Evolutionary conservation across 2,329 filamentous ascomycete genomes (phyloP).

Genomic region (Cryoendolithus antarcticus): DNA sequence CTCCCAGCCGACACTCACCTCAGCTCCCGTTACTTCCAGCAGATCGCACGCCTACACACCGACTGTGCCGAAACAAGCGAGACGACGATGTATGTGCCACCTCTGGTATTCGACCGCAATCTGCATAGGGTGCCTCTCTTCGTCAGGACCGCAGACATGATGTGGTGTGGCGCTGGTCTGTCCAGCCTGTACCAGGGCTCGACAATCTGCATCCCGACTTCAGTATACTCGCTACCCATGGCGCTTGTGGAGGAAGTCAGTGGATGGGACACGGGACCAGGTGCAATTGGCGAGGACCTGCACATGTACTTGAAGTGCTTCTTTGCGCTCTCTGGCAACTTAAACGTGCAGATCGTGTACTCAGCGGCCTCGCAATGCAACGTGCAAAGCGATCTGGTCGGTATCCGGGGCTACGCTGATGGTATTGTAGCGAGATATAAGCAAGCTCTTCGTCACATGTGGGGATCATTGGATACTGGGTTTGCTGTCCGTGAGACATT

Average conservation of each 20-base stretch:
- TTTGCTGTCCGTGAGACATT: slow-evolving; percentile 39
- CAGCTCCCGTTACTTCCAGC: slow-evolving; percentile 52
- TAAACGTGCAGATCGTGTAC: slow-evolving; percentile 51
- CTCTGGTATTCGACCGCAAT: slow-evolving; percentile 64
- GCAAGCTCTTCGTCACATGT: slow-evolving; percentile 63
- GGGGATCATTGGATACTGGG: slow-evolving; percentile 58
- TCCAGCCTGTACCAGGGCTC: slow-evolving; percentile 55
- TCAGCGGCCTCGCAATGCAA: slow-evolving; percentile 63
- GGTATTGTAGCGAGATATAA: slow-evolving; percentile 56
- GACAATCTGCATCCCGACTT: slow-evolving; percentile 55
- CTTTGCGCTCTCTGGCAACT: slow-evolving; percentile 58
- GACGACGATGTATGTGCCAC: slow-evolving; percentile 55
- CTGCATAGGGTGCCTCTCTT: slow-evolving; percentile 54
- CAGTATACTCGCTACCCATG: slow-evolving; percentile 59
- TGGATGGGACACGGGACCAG: slow-evolving; percentile 58
- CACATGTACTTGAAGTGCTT: slow-evolving; percentile 73
- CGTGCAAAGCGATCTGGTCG: slow-evolving; percentile 47
- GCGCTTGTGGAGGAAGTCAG: slow-evolving; percentile 54
- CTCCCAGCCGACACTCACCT: slow-evolving; percentile 56
- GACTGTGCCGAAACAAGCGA: slow-evolving; percentile 45
- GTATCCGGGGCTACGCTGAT: slow-evolving; percentile 41
- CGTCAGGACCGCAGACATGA: slow-evolving; percentile 58
- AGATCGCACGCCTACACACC: slow-evolving; percentile 52
- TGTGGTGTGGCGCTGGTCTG: slow-evolving; percentile 59
- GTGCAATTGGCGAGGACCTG: slow-evolving; percentile 63